Evolutionary conservation across 495 filamentous ascomycete species (phyloP).

Genomic region (Daldinia concentrica): DNA sequence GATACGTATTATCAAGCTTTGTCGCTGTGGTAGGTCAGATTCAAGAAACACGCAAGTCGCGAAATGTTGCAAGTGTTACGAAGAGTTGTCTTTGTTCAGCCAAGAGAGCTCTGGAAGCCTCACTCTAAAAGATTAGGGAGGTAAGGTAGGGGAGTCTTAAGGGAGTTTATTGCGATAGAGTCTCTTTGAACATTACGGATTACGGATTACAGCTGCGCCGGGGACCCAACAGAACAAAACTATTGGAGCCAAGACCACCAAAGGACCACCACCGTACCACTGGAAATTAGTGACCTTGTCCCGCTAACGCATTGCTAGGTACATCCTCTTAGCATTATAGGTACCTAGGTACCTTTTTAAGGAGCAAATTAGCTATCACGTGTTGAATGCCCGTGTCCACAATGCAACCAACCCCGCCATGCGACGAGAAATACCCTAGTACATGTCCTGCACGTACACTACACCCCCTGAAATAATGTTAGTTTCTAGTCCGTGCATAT

Average conservation of each 20-base stretch:
- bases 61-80: slow-evolving; percentile 23
- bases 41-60: slow-evolving; percentile 36
- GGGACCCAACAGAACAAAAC: slow-evolving; percentile 23
- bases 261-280: slow-evolving; percentile 26
- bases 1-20: slow-evolving; percentile 10
- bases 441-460: slow-evolving; percentile 2
- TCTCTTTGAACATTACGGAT: background rate
- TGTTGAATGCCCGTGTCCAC: slow-evolving; percentile 23
- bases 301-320: slow-evolving; percentile 7
- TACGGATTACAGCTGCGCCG: background rate
- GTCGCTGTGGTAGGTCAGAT: slow-evolving; percentile 11
- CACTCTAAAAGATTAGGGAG: slow-evolving; percentile 8
- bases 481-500: too few species aligned
- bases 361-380: slow-evolving; percentile 37
- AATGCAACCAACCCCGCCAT: slow-evolving; percentile 38
- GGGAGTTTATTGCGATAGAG: slow-evolving; percentile 31
- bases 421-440: slow-evolving; percentile 18
- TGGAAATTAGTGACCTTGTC: slow-evolving; percentile 36
- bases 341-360: slow-evolving; percentile 9
- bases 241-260: slow-evolving; percentile 31
- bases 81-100: slow-evolving; percentile 26
- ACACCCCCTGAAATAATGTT: too few species aligned
- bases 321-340: background rate
- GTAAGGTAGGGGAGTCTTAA: slow-evolving; percentile 1
- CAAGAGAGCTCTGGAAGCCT: slow-evolving; percentile 33